A percentile compares a stretch with the other conserved stretches of the same genome.
These are phyloP conservation scores for Smallanthus sonchifolius DNA, from an alignment of 129 eudicot genomes.

Conservation along the genomic window DNA sequence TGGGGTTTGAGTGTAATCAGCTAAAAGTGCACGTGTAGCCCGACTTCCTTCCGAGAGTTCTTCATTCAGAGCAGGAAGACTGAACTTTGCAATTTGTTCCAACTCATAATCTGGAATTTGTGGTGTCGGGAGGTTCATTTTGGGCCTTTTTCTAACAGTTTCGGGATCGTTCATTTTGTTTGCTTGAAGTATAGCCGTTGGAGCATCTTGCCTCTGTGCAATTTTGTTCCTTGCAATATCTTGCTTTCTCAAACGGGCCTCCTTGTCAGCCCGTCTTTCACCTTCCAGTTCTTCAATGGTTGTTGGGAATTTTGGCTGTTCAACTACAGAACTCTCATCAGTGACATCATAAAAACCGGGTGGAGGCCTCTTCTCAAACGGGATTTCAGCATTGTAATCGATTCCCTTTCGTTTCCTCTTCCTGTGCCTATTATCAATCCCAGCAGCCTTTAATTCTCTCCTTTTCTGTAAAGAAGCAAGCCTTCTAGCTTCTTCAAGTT, in stretches of 20 bases:
- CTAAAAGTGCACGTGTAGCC: slow-evolving; percentile 89
- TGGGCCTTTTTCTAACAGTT: slow-evolving; percentile 80
- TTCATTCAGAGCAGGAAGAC: slow-evolving; percentile 83
- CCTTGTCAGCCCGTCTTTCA: slow-evolving; percentile 81
- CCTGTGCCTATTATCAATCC: slow-evolving; percentile 71
- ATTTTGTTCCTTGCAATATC: slow-evolving; percentile 92
- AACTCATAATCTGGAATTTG: slow-evolving; percentile 93
- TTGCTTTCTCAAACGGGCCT: slow-evolving; percentile 85
- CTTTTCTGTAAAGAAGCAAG: slow-evolving; percentile 98
- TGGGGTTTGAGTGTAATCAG: slow-evolving; percentile 88
- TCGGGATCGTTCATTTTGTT: slow-evolving; percentile 97
- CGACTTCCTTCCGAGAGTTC: slow-evolving; percentile 84
- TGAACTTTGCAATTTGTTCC: slow-evolving; percentile 87
- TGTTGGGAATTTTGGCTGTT: slow-evolving; percentile 79
- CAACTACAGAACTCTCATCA: slow-evolving; percentile 74
- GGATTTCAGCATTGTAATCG: slow-evolving; percentile 94
- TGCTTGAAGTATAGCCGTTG: slow-evolving; percentile 84
- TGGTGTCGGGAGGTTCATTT: slow-evolving; percentile 92
- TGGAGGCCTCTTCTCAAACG: slow-evolving; percentile 96
- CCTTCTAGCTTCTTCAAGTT: slow-evolving; percentile 98
- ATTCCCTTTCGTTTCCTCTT: slow-evolving; percentile 91
- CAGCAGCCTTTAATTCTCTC: slow-evolving; percentile 98
- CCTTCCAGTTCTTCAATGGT: slow-evolving; percentile 95
- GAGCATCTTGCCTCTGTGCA: slow-evolving; percentile 92
- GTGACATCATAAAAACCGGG: slow-evolving; percentile 88